Evolutionary conservation across 192 early-diverging fungal species (phyloP), one percentile per base, ranked within the genome.

Genomic region (Podila epigama): DNA sequence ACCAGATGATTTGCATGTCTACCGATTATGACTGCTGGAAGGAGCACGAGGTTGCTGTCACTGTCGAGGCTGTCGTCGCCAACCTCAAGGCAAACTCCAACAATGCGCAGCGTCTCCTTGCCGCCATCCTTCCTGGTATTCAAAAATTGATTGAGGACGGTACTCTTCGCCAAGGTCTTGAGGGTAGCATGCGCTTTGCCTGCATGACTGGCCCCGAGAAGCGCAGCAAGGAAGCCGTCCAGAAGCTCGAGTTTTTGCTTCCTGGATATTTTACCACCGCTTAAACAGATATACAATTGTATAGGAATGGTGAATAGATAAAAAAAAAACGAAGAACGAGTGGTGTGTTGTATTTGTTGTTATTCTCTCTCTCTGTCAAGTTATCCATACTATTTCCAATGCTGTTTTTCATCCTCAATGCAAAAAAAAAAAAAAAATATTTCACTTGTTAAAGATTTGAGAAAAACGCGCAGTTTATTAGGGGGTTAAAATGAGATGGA

Each of bases 1-100:
- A 99, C 75, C 94, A 97, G 68, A 94, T 98, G 89, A 87, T 99
- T 34, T 99, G 98, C 86, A 99, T 99, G 98, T 91, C 93, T 34
- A 99, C 98, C 34, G 98, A 99, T 86, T 99, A 98, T 75, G 98
- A 99, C 78, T 91, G 90, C 79, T 94, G 93, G 93, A 88, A 87
- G 68, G 85, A 88, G 59, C 81, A 86, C 9, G 91, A 91, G 55
- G 95, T 93, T 63, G 83, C 89, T 11, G 98, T 99, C 42, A 92
- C 90, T 10, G 92, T 94, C 15, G 90, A 93, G 58, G 87, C 87
- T 56, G 94, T 95, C 41, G 91, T 99, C 84, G 85, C 86, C 34
- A 98, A 95, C 80, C 87, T 98, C 86, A 88, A 85, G 61, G 87
- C 86, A 63, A 99, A 99, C 82, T 81, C 86, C 5, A 84, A 48